phyloP scores from a whole-genome alignment of 257 asterid species.

The Linderniella brevidens region DNA sequence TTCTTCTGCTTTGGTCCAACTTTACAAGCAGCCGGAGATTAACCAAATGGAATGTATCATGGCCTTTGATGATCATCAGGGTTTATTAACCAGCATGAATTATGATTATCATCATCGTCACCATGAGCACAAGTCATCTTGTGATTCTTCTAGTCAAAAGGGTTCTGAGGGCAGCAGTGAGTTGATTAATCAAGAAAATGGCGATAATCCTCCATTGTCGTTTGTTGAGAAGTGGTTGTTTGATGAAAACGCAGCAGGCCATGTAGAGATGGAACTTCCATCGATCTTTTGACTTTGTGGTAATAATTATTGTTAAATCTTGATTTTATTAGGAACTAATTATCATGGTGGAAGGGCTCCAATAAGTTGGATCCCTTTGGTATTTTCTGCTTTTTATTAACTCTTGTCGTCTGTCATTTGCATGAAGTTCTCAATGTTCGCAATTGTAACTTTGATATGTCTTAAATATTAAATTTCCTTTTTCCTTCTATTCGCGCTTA shows the following conservation, averaged over 20 bases:
- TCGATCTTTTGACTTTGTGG: neutral
- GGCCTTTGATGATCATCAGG: constrained; percentile 19
- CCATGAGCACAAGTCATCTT: neutral
- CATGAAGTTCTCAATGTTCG: no score
- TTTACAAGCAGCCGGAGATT: constrained; percentile 15
- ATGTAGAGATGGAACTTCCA: constrained; percentile 1
- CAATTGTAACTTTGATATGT: no score
- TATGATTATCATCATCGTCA: neutral
- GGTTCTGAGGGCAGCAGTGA: neutral
- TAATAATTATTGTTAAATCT: no score
- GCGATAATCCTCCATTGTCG: constrained; percentile 2
- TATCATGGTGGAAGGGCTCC: no score
- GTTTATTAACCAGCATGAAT: neutral
- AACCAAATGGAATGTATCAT: constrained; percentile 31
- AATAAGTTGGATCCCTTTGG: no score
- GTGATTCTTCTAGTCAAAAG: constrained; percentile 2
- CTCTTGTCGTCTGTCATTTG: no score
- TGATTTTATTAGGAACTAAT: no score
- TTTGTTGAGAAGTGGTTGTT: constrained; percentile 5
- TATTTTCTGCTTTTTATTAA: no score
- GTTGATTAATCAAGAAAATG: neutral
- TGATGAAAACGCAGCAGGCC: neutral
- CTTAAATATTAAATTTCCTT: no score
- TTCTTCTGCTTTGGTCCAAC: constrained; percentile 12
- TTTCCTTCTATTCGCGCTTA: no score